Percentiles rank a stretch among this genome's conserved stretches.
Evolutionary conservation across 768 basidiomycete species (phyloP).

Genomic region (Lentinula guzmanii): DNA sequence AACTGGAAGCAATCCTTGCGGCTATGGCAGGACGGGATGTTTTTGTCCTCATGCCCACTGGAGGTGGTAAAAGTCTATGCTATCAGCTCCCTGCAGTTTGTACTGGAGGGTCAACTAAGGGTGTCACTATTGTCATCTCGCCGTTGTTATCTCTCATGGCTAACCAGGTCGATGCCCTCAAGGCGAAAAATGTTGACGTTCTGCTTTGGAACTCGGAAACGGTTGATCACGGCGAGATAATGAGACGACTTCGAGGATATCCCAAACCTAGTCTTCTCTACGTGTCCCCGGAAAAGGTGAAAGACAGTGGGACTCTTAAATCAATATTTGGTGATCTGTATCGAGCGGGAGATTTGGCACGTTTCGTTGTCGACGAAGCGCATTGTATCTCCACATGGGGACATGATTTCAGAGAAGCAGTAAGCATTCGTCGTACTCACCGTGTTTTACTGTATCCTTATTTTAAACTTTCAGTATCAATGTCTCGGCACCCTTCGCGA

Average conservation of each 20-base stretch:
- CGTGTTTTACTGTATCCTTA: neutral
- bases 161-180: constrained; percentile 76
- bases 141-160: constrained; percentile 86
- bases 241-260: constrained; percentile 35
- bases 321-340: constrained; percentile 56
- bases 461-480: constrained; percentile 47
- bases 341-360: constrained; percentile 51
- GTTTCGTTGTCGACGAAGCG: constrained; percentile 96
- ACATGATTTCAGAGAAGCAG: constrained; percentile 83
- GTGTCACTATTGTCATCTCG: constrained; percentile 86
- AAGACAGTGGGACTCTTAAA: constrained; percentile 51
- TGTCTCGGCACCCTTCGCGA: constrained; percentile 61
- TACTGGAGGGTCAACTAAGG: constrained; percentile 57
- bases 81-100: constrained; percentile 91
- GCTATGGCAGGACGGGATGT: constrained; percentile 79
- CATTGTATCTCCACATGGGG: constrained; percentile 96
- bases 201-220: constrained; percentile 61
- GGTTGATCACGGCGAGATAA: constrained; percentile 32
- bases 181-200: constrained; percentile 60
- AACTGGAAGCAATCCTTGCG: constrained; percentile 80
- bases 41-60: constrained; percentile 95
- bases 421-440: constrained; percentile 26
- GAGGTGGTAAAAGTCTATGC: constrained; percentile 86
- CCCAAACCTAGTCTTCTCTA: constrained; percentile 70
- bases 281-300: constrained; percentile 87